These are phyloP conservation scores for Eimeria mitis DNA, from an alignment of 169 alveolate species.

Conservation along the genomic window DNA sequence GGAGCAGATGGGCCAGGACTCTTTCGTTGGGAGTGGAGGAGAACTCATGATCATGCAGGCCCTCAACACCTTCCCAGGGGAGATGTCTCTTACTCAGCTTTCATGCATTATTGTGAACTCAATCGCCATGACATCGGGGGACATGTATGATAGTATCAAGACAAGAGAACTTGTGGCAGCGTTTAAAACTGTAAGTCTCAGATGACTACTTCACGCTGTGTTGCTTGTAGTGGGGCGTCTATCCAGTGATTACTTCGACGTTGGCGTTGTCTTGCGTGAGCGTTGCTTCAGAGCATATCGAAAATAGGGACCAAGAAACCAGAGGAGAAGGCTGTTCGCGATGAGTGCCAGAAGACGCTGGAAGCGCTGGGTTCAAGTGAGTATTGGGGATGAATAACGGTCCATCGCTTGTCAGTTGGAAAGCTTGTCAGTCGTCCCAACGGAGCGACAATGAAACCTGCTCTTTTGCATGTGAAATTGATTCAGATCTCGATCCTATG, in stretches of 20 bases:
- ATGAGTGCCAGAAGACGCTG: conserved; percentile 75
- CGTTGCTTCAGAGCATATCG: conserved; percentile 51
- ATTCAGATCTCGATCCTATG: conserved; percentile 81
- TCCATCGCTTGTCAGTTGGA: background rate
- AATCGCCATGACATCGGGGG: conserved; percentile 82
- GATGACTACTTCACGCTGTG: background rate
- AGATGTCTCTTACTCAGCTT: conserved; percentile 76
- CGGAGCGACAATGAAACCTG: background rate
- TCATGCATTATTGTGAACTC: conserved; percentile 79
- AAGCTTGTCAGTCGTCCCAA: background rate
- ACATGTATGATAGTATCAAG: conserved; percentile 80
- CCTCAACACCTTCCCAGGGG: conserved; percentile 85
- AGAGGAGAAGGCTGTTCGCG: conserved; percentile 81
- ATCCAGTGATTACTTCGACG: background rate
- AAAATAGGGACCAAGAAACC: conserved; percentile 75
- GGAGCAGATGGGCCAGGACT: conserved; percentile 86
- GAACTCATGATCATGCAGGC: conserved; percentile 84
- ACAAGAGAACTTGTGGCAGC: conserved; percentile 74
- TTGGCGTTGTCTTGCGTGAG: background rate
- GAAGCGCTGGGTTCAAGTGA: conserved; percentile 73
- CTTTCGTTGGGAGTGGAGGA: conserved; percentile 85
- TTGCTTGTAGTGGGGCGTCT: background rate
- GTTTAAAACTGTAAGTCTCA: conserved; percentile 69
- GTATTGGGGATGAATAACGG: background rate
- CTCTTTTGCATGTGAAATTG: background rate